phyloP scores from a whole-genome alignment of 2,329 filamentous ascomycete genomes.

The Blastomyces percursus region DNA sequence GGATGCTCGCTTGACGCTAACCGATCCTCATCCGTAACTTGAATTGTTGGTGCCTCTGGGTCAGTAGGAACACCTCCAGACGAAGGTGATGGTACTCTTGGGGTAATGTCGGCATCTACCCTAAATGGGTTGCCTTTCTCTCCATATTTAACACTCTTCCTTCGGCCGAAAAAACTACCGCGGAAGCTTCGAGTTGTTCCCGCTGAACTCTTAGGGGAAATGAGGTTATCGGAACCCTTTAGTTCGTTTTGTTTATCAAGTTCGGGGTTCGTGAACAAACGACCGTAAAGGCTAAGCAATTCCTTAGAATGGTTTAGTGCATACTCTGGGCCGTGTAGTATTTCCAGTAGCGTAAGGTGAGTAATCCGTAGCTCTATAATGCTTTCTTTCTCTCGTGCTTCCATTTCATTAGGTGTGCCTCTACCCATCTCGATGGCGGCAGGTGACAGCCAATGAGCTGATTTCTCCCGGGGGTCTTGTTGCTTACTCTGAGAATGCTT shows the following conservation, averaged over 20 bases:
- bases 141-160: slow-evolving; percentile 38
- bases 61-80: slow-evolving; percentile 17
- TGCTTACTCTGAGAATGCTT: slow-evolving; percentile 26
- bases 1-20: slow-evolving; percentile 21
- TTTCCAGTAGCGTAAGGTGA: slow-evolving; percentile 71
- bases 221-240: slow-evolving; percentile 30
- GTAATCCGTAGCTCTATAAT: slow-evolving; percentile 96
- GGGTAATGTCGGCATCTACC: slow-evolving; percentile 16
- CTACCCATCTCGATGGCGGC: slow-evolving; percentile 14
- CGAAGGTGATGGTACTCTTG: slow-evolving; percentile 16
- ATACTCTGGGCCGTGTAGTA: slow-evolving; percentile 69
- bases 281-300: slow-evolving; percentile 67
- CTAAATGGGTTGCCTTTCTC: slow-evolving; percentile 36
- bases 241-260: slow-evolving; percentile 20
- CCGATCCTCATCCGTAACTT: slow-evolving; percentile 57
- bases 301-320: slow-evolving; percentile 85
- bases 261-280: slow-evolving; percentile 61
- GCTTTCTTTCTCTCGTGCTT: slow-evolving; percentile 69
- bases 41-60: slow-evolving; percentile 55
- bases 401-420: slow-evolving; percentile 66
- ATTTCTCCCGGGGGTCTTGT: slow-evolving; percentile 16
- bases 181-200: slow-evolving; percentile 60
- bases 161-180: slow-evolving; percentile 67
- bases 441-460: slow-evolving; percentile 5
- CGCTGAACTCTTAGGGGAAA: slow-evolving; percentile 56